phyloP scores from a whole-genome alignment of 1,139 yeast species.

The Taphrina communis region DNA sequence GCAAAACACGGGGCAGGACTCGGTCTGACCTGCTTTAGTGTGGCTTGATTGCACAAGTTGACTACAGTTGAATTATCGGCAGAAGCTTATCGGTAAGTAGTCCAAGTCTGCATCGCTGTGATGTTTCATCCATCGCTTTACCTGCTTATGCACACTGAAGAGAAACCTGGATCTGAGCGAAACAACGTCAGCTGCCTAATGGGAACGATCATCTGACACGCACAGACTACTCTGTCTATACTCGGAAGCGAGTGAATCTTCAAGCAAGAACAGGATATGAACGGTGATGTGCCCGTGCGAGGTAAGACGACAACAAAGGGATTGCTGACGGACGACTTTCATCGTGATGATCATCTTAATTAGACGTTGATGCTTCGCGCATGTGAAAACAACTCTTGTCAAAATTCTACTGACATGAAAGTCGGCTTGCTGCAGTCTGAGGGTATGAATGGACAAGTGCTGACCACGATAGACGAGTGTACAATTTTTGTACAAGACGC shows the following conservation, averaged over 20 bases:
- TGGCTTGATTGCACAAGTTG: too few relatives aligned
- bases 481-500: too few relatives aligned
- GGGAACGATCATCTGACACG: too few relatives aligned
- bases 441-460: too few relatives aligned
- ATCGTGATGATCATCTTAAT: conserved; percentile 28
- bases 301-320: not conserved
- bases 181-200: not conserved
- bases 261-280: not conserved
- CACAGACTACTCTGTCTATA: too few relatives aligned
- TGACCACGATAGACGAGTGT: too few relatives aligned
- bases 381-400: conserved; percentile 32
- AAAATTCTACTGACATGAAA: conserved; percentile 20
- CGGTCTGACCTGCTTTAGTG: too few relatives aligned
- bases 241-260: too few relatives aligned
- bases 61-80: too few relatives aligned
- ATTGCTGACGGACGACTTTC: not conserved
- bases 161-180: conserved; percentile 30
- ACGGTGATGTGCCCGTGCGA: not conserved
- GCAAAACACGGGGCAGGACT: too few relatives aligned
- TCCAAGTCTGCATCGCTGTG: conserved; percentile 10
- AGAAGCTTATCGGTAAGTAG: not conserved
- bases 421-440: not conserved
- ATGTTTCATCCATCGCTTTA: conserved; percentile 36
- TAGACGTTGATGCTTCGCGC: conserved; percentile 34
- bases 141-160: conserved; percentile 28